A percentile compares a stretch with the other conserved stretches of the same genome.
phyloP scores from a whole-genome alignment of 2,329 filamentous ascomycete species.

The Lachnellula hyalina region DNA sequence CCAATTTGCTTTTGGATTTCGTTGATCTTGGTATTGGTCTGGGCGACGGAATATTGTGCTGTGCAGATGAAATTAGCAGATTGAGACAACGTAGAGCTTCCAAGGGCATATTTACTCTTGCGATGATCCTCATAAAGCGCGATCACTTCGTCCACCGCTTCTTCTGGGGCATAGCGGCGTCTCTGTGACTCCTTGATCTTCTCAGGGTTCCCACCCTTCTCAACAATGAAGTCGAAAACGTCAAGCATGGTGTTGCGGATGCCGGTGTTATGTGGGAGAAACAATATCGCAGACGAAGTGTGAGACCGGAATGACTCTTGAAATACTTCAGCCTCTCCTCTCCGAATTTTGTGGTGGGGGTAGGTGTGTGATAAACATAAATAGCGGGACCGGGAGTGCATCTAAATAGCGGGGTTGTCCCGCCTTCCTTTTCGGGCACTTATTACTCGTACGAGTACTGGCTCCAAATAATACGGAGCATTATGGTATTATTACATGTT shows the following conservation, averaged over 20 bases:
- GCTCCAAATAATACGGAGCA: no score
- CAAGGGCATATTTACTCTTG: constrained; percentile 48
- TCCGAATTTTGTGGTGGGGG: no score
- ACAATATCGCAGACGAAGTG: no score
- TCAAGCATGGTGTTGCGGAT: constrained; percentile 43
- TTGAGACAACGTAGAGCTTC: not conserved
- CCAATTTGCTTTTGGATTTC: constrained; percentile 85
- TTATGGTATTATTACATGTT: no score
- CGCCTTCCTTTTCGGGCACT: no score
- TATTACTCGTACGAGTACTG: no score
- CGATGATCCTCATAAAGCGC: constrained; percentile 80
- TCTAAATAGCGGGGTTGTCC: no score
- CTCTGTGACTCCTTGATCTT: constrained; percentile 89
- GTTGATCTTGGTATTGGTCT: constrained; percentile 82
- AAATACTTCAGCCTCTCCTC: no score
- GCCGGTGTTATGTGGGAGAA: no score
- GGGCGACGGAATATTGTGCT: constrained; percentile 72
- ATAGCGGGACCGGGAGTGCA: no score
- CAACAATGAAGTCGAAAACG: constrained; percentile 71
- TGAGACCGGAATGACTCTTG: no score
- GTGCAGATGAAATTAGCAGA: constrained; percentile 7
- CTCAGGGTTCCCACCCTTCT: constrained; percentile 87
- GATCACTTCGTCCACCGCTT: constrained; percentile 87
- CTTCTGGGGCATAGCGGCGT: constrained; percentile 72
- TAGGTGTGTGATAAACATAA: no score